phyloP scores from a whole-genome alignment of 345 rosid species.

The Schrenkiella parvula region DNA sequence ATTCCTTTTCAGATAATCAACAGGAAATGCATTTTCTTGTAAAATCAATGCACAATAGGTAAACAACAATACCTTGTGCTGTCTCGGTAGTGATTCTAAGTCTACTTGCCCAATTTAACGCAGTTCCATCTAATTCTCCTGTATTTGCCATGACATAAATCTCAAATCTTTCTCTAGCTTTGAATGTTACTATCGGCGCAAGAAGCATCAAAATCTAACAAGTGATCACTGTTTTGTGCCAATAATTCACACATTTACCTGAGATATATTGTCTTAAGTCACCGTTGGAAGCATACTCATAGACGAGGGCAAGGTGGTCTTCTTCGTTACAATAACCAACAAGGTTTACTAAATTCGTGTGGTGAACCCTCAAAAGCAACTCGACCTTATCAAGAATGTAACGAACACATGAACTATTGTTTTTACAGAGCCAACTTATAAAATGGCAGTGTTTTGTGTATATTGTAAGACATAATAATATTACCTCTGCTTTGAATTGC shows the following conservation, averaged over 20 bases:
- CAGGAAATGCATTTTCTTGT: not conserved
- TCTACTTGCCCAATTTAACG: constrained; percentile 37
- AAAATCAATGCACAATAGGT: too few relatives aligned
- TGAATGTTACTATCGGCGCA: not conserved
- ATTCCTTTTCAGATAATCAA: not conserved
- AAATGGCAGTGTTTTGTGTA: not conserved
- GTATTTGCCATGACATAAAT: not conserved
- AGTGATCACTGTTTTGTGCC: not conserved
- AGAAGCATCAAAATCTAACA: not conserved
- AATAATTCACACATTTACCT: constrained; percentile 4
- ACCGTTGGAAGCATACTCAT: constrained; percentile 37
- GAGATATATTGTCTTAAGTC: constrained; percentile 10
- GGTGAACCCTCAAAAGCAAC: constrained; percentile 39
- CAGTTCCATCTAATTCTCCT: not conserved
- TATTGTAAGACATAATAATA: not conserved
- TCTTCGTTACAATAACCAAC: constrained; percentile 39
- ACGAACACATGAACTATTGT: not conserved
- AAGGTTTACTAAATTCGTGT: constrained; percentile 31
- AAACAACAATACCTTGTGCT: constrained; percentile 36
- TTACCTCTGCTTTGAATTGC: not conserved
- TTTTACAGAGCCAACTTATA: not conserved
- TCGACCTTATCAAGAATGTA: constrained; percentile 22
- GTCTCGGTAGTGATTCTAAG: constrained; percentile 37
- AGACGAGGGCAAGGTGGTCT: constrained; percentile 24
- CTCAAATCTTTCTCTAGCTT: not conserved